Evolutionary conservation across 768 basidiomycete genomes (phyloP).

Genomic region (Austroboletus eburneus): DNA sequence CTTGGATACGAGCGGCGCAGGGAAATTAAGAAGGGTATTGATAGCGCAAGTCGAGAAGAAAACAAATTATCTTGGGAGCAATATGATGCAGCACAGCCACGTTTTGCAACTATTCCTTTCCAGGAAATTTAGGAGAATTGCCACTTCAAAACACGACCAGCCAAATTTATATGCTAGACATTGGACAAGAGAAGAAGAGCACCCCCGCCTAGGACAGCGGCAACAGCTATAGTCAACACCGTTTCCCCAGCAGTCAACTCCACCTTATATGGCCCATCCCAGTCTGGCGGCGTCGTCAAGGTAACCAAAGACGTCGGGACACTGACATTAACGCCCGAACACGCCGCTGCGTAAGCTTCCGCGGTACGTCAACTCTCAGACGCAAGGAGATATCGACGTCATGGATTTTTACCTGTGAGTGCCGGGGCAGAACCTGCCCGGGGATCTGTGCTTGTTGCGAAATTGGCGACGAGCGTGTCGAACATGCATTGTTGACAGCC

Average conservation of each 20-base stretch:
- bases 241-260: slow-evolving; percentile 43
- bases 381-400: neutral
- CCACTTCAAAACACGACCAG: slow-evolving; percentile 1
- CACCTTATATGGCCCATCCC: slow-evolving; percentile 58
- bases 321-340: slow-evolving; percentile 37
- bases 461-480: slow-evolving; percentile 45
- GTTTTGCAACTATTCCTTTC: neutral
- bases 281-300: slow-evolving; percentile 44
- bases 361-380: slow-evolving; percentile 5
- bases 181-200: slow-evolving; percentile 51
- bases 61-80: neutral
- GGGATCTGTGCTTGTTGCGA: slow-evolving; percentile 45
- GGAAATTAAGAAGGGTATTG: neutral
- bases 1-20: neutral
- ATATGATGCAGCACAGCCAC: slow-evolving; percentile 16
- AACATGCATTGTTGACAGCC: slow-evolving; percentile 70
- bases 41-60: neutral
- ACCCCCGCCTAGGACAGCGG: slow-evolving; percentile 45
- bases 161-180: slow-evolving; percentile 26
- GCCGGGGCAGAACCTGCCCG: slow-evolving; percentile 57
- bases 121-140: too few relatives aligned
- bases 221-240: slow-evolving; percentile 41
- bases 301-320: slow-evolving; percentile 37
- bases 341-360: slow-evolving; percentile 54
- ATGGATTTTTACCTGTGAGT: slow-evolving; percentile 47